Conservation (phyloP, 306 rosid genomes). For the Begonia loranthoides region DNA sequence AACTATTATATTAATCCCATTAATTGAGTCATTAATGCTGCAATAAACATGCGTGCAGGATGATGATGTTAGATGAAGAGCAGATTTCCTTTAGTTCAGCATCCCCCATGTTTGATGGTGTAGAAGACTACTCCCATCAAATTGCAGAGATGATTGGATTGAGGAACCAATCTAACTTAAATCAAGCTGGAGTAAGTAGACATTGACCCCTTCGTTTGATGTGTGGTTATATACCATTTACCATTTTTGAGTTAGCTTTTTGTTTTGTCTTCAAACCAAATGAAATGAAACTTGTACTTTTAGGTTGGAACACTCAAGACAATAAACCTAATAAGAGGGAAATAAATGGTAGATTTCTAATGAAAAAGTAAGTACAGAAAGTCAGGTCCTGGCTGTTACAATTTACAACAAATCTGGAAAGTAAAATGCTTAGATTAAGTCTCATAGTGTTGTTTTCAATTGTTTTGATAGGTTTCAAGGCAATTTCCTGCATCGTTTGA, state of each 20-base stretch:
- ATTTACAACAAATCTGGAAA: no score
- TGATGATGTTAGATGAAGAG: slow-evolving; percentile 96
- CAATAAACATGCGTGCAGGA: slow-evolving; percentile 30
- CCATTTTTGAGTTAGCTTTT: not conserved
- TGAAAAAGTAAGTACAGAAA: no score
- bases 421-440: no score
- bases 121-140: slow-evolving; percentile 93
- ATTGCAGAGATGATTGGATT: slow-evolving; percentile 97
- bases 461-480: no score
- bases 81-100: slow-evolving; percentile 90
- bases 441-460: no score
- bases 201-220: not conserved
- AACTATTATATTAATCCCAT: slow-evolving; percentile 8
- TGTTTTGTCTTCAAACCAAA: not conserved
- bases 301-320: no score
- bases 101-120: slow-evolving; percentile 73
- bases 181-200: slow-evolving; percentile 64
- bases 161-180: slow-evolving; percentile 70
- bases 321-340: no score
- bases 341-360: no score
- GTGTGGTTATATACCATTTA: not conserved
- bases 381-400: no score
- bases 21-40: slow-evolving; percentile 2
- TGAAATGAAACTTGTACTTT: not conserved
- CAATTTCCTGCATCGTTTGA: no score